Percentiles rank a stretch among this genome's conserved stretches.
Evolutionary conservation across 148 eudicot genomes (phyloP).

Genomic region (Rhododendron griersonianum): DNA sequence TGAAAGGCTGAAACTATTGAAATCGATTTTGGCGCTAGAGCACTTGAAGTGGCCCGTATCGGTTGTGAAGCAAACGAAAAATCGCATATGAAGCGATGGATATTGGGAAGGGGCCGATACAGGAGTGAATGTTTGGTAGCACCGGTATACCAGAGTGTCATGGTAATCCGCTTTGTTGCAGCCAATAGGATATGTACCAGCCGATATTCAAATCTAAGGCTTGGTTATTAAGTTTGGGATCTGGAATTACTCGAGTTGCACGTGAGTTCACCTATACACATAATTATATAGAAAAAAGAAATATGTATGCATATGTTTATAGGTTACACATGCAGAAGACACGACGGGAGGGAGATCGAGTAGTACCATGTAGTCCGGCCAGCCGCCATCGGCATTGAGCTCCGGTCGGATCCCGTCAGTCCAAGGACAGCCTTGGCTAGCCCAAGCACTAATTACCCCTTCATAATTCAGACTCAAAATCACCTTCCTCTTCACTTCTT

Average conservation of each 20-base stretch:
- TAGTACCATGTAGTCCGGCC: slow-evolving; percentile 67
- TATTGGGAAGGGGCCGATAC: too few relatives aligned
- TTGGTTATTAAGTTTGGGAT: background rate
- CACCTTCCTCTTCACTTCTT: slow-evolving; percentile 26
- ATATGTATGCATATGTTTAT: background rate
- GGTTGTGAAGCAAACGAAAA: too few relatives aligned
- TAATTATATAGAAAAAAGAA: background rate
- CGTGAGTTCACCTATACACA: background rate
- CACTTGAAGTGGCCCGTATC: too few relatives aligned
- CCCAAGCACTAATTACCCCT: slow-evolving; percentile 63
- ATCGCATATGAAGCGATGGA: too few relatives aligned
- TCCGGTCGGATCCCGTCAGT: slow-evolving; percentile 66
- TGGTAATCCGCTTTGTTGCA: too few relatives aligned
- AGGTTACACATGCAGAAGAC: background rate
- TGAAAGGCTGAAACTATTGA: background rate
- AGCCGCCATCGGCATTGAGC: slow-evolving; percentile 38
- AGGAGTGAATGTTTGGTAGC: too few relatives aligned
- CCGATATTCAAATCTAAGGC: too few relatives aligned
- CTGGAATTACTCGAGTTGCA: background rate
- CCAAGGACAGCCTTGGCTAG: slow-evolving; percentile 60
- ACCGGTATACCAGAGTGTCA: too few relatives aligned
- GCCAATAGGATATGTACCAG: too few relatives aligned
- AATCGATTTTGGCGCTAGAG: background rate
- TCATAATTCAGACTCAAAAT: slow-evolving; percentile 59
- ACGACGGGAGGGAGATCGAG: background rate